A percentile compares a stretch with the other conserved stretches of the same genome.
Conservation (phyloP, 768 basidiomycete species). For the Wakefieldia striispora region DNA sequence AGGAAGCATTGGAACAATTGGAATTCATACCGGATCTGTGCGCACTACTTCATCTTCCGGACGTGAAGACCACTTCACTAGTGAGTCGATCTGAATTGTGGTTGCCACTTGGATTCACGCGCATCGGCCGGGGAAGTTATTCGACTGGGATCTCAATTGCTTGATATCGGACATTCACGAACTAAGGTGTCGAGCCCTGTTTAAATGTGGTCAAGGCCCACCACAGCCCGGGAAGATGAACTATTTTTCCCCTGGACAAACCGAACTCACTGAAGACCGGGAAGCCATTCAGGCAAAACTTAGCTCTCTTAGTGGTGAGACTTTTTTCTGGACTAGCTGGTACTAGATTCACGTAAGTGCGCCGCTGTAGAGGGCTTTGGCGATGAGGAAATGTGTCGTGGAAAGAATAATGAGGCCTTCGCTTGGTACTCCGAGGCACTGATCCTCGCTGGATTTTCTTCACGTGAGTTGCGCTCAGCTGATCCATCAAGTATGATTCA, state of each 20-base stretch:
- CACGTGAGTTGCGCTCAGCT: conserved; percentile 1
- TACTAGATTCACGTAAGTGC: no score
- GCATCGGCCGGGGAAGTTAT: conserved; percentile 3
- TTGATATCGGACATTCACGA: conserved; percentile 9
- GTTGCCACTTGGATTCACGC: neutral
- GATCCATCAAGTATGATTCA: neutral
- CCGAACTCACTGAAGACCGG: conserved; percentile 6
- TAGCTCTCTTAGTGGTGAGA: conserved; percentile 12
- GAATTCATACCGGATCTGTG: neutral
- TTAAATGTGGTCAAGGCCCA: neutral
- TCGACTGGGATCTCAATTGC: conserved; percentile 6
- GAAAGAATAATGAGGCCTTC: conserved; percentile 2
- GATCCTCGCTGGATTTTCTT: neutral
- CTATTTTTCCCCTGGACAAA: neutral
- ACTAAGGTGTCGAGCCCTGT: conserved; percentile 7
- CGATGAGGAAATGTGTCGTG: neutral
- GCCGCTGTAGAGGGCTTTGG: conserved; percentile 9
- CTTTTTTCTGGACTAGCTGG: neutral
- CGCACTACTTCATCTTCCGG: conserved; percentile 1
- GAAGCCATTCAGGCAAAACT: conserved; percentile 1
- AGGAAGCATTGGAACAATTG: neutral
- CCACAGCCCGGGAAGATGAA: neutral
- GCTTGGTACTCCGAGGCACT: conserved; percentile 14
- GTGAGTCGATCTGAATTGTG: conserved; percentile 1
- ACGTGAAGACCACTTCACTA: neutral